A percentile compares a stretch with the other conserved stretches of the same genome.
Evolutionary conservation across 306 rosid genomes (phyloP).

Genomic region (Quercus alba): DNA sequence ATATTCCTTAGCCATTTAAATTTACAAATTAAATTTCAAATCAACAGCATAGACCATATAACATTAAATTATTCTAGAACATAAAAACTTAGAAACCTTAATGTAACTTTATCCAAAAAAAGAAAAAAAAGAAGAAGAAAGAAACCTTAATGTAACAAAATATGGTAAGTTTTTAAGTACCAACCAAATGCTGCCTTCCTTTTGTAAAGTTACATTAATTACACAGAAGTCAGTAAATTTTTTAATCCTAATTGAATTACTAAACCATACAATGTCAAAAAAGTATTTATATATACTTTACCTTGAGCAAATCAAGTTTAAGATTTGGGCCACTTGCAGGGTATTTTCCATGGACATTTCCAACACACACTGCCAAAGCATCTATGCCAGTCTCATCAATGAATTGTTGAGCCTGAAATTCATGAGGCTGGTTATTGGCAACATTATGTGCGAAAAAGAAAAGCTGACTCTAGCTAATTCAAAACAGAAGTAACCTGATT

Average conservation of each 20-base stretch:
- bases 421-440: conserved; percentile 8
- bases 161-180: neutral
- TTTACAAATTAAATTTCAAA: neutral
- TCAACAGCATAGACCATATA: neutral
- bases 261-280: neutral
- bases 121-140: neutral
- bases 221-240: neutral
- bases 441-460: conserved; percentile 4
- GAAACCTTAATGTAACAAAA: neutral
- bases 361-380: conserved; percentile 97
- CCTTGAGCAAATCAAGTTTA: conserved; percentile 90
- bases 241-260: neutral
- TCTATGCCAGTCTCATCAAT: conserved; percentile 87
- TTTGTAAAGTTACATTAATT: neutral
- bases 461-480: neutral
- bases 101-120: too few relatives aligned
- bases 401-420: conserved; percentile 84
- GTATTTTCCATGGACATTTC: conserved; percentile 92
- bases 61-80: neutral
- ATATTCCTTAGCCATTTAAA: neutral
- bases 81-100: neutral
- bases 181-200: neutral
- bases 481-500: conserved; percentile 51
- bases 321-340: conserved; percentile 90
- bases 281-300: conserved; percentile 3